These are phyloP conservation scores for Candida sakaeoensis DNA, from an alignment of 805 yeast genomes.

Conservation along the genomic window DNA sequence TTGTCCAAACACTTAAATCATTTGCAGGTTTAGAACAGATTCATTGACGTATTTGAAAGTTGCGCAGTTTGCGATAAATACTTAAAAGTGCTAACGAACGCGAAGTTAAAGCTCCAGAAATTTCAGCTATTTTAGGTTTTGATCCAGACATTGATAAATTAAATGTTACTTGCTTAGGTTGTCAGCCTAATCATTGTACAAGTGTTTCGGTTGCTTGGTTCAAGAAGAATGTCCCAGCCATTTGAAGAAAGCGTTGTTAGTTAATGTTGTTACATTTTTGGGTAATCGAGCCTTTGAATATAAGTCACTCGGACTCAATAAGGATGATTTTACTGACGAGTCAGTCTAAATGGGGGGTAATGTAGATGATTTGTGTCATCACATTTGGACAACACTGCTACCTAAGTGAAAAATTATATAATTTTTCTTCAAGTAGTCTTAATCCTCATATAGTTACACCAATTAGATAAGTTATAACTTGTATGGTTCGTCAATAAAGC, in stretches of 20 bases:
- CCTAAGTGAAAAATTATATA: no score
- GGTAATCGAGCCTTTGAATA: not conserved
- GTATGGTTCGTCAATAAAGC: no score
- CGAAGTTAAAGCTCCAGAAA: not conserved
- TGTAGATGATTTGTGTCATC: no score
- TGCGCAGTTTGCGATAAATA: slow-evolving; percentile 3
- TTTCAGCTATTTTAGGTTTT: not conserved
- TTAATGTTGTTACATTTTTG: not conserved
- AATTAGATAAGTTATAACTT: no score
- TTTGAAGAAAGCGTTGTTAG: not conserved
- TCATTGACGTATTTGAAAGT: slow-evolving; percentile 2
- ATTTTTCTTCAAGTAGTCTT: no score
- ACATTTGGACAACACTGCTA: no score
- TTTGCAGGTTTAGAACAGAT: not conserved
- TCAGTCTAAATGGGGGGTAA: not conserved
- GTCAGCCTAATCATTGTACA: not conserved
- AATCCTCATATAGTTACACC: no score
- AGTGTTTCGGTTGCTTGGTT: not conserved
- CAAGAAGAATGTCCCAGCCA: not conserved
- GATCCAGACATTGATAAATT: not conserved
- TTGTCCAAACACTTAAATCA: not conserved
- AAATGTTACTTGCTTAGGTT: not conserved
- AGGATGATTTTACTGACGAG: not conserved
- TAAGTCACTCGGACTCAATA: not conserved
- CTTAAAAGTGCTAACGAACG: not conserved